Base-by-base conservation (phyloP, 2,329 filamentous ascomycete species). In the Mycogone perniciosa region DNA sequence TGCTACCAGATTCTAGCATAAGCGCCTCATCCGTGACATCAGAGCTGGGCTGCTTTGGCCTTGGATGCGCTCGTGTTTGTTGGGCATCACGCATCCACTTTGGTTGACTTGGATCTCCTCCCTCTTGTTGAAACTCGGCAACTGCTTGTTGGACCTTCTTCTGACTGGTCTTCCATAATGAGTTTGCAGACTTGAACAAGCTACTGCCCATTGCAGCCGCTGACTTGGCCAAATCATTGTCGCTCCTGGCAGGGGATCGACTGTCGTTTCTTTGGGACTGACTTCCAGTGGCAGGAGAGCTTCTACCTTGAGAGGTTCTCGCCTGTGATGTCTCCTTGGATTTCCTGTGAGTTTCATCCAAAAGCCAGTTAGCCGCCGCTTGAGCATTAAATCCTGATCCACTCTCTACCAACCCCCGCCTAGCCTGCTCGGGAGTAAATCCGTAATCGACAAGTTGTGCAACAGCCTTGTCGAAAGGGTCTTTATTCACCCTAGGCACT, bases 401-500 rank as follows among this genome's bases (percentile, higher is more conserved):
- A 31, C 88, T 96, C 61, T 89, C 86, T 8, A 83, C 82, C 38
- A 99, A 70, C 5, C 90, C 93, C 55, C 85, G 77, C 48, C 80
- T 79, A n/a, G 93, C 86, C 61, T 90, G 89, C 52, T 95, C 88
- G 0, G 84, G 79, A 0, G 89, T 83, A 60, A 99, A 99, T 0
- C 93, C 93, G 81, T 97, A 97, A 58, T 96, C 92, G 3, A 96
- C 83, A 29, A 99, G 73, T 65, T 97, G 89, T 7, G 88, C 89
- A 29, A 97, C 81, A 7, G 90, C 88, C 58, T 80, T 82, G 62
- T 96, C 89, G 52, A 86, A 84, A 1, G 70, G 57, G 53, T 73
- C 67, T 57, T 67, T 62, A 35, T 59, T 62, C 13, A 60, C 53
- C 39, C 53, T 61, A 5, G 60, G 57, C 9, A 54, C 54, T 41